These are phyloP conservation scores for Vanrija sp. DNA, from an alignment of 1,284 basidiomycete genomes.

Conservation along the genomic window DNA sequence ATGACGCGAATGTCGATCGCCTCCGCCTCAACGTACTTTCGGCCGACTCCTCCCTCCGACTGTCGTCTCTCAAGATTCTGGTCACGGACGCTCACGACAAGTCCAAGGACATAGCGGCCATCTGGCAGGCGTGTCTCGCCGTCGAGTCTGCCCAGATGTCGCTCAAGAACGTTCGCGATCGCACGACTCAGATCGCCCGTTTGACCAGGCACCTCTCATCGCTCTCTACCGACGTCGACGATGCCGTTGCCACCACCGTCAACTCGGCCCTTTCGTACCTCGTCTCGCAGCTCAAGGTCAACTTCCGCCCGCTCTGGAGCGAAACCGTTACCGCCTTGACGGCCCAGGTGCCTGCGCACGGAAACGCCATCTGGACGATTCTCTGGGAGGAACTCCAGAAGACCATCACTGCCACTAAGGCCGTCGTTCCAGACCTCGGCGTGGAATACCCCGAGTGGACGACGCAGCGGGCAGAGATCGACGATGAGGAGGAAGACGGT, in stretches of 20 bases:
- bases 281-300: constrained; percentile 73
- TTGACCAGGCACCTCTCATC: constrained; percentile 30
- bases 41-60: constrained; percentile 50
- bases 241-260: constrained; percentile 3
- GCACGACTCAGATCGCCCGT: constrained; percentile 62
- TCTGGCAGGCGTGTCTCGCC: constrained; percentile 62
- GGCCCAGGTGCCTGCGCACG: constrained; percentile 58
- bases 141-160: constrained; percentile 71
- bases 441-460: constrained; percentile 37
- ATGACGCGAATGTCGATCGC: constrained; percentile 21
- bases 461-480: constrained; percentile 6
- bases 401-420: constrained; percentile 23
- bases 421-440: constrained; percentile 26
- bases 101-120: constrained; percentile 14
- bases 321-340: constrained; percentile 70
- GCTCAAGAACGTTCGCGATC: constrained; percentile 73
- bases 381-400: constrained; percentile 62
- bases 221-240: constrained; percentile 16
- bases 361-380: constrained; percentile 66
- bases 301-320: constrained; percentile 80
- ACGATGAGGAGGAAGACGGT: constrained; percentile 14
- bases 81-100: constrained; percentile 18
- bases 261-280: constrained; percentile 31
- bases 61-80: constrained; percentile 46
- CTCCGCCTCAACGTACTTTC: constrained; percentile 47